Conservation (phyloP, 495 filamentous ascomycete genomes). For the Hypoxylon crocopeplum region DNA sequence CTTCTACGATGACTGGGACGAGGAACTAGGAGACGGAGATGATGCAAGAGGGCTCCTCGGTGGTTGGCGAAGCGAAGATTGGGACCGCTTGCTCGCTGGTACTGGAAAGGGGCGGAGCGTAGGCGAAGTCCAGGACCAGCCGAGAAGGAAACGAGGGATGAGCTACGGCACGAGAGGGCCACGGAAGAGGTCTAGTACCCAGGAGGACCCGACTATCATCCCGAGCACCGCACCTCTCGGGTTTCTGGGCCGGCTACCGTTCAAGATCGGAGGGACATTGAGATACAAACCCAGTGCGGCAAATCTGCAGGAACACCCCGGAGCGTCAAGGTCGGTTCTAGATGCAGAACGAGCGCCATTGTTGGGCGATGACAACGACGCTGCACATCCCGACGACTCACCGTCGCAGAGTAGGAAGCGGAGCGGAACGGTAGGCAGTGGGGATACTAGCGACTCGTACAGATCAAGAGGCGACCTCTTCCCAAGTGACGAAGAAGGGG, state of each 20-base stretch:
- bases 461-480: conserved; percentile 94
- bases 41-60: conserved; percentile 66
- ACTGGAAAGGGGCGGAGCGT: conserved; percentile 61
- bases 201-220: conserved; percentile 88
- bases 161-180: conserved; percentile 79
- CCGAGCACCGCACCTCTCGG: conserved; percentile 85
- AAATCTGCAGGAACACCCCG: conserved; percentile 88
- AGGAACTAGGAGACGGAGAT: conserved; percentile 65
- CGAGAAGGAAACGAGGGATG: conserved; percentile 79
- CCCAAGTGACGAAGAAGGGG: conserved; percentile 87
- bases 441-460: conserved; percentile 83
- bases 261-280: conserved; percentile 81
- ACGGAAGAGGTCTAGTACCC: conserved; percentile 70
- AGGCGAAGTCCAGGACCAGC: conserved; percentile 64
- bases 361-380: conserved; percentile 61
- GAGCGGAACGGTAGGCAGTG: conserved; percentile 82
- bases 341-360: conserved; percentile 75
- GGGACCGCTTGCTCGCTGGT: conserved; percentile 85
- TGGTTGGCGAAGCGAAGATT: conserved; percentile 77
- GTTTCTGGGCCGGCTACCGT: conserved; percentile 83
- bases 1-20: conserved; percentile 99
- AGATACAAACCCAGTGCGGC: conserved; percentile 91
- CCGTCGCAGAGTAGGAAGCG: conserved; percentile 64
- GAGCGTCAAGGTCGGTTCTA: conserved; percentile 46
- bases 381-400: conserved; percentile 18